These are phyloP conservation scores for Inonotus hispidus DNA, from an alignment of 1,284 basidiomycete species.

Conservation along the genomic window DNA sequence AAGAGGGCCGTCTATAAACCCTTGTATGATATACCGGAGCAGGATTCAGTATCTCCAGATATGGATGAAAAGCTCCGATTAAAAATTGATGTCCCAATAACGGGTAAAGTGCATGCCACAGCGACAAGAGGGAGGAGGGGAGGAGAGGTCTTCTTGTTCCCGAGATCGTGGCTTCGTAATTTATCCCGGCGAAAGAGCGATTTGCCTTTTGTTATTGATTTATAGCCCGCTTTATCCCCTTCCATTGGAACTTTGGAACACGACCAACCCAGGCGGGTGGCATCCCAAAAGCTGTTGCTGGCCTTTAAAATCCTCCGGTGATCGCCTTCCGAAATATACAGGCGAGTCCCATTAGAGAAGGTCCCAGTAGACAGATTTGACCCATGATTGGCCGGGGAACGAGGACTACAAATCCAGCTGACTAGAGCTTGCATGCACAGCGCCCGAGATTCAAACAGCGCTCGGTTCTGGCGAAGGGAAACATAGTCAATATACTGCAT, in stretches of 20 bases:
- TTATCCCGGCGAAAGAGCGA: conserved; percentile 8
- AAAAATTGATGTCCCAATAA: conserved; percentile 2
- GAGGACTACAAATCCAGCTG: neutral
- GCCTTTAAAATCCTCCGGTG: neutral
- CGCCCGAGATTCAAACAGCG: neutral
- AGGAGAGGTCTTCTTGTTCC: conserved; percentile 5
- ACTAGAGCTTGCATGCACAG: neutral
- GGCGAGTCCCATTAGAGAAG: neutral
- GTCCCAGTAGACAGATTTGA: neutral
- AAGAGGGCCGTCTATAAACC: conserved; percentile 7
- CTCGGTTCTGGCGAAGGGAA: conserved; percentile 1
- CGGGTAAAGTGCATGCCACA: neutral
- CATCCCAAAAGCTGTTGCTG: neutral
- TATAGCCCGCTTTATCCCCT: conserved; percentile 5
- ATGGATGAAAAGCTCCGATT: conserved; percentile 10
- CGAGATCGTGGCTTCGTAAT: conserved; percentile 15
- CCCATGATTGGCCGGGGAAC: neutral
- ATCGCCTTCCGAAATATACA: conserved; percentile 1
- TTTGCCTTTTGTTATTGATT: neutral
- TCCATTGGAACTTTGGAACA: neutral
- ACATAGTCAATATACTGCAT: neutral
- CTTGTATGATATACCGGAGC: neutral
- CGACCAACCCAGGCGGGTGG: neutral
- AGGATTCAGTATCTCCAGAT: conserved; percentile 11
- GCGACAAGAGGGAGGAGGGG: neutral